phyloP scores from a whole-genome alignment of 805 yeast species.

The Candida quercuum region DNA sequence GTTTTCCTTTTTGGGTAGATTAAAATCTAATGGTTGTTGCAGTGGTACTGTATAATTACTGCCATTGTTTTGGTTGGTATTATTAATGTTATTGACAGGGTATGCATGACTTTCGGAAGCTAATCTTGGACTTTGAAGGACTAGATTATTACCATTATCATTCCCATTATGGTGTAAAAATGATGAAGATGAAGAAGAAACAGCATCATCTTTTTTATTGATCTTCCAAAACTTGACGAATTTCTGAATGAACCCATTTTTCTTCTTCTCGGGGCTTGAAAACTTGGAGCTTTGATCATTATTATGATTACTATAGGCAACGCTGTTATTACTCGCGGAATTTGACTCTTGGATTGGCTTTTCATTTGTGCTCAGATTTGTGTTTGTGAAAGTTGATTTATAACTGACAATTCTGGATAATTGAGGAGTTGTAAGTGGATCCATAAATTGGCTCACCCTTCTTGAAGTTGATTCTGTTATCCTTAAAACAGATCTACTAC shows the following conservation, averaged over 20 bases:
- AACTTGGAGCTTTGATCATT: background rate
- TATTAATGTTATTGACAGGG: background rate
- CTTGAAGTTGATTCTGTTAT: constrained; percentile 23
- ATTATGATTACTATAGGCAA: background rate
- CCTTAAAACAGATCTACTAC: constrained; percentile 29
- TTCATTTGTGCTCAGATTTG: background rate
- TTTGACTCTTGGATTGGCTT: background rate
- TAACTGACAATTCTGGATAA: constrained; percentile 25
- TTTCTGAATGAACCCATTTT: constrained; percentile 26
- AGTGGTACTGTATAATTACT: background rate
- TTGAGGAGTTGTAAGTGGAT: constrained; percentile 20
- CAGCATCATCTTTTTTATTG: constrained; percentile 12
- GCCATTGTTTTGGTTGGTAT: background rate
- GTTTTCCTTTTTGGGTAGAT: constrained; percentile 10
- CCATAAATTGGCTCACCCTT: constrained; percentile 24
- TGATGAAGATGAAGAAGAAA: background rate
- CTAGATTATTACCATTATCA: background rate
- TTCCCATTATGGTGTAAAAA: background rate
- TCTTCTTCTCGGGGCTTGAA: constrained; percentile 24
- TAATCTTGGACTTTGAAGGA: background rate
- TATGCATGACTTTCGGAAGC: background rate
- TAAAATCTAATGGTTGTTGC: constrained; percentile 3
- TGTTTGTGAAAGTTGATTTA: constrained; percentile 8
- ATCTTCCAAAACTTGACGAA: constrained; percentile 29
- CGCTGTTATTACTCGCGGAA: background rate